Evolutionary conservation across 768 basidiomycete species (phyloP), one percentile per base, ranked within the genome.

Genomic region (Pseudohyphozyma bogoriensis): DNA sequence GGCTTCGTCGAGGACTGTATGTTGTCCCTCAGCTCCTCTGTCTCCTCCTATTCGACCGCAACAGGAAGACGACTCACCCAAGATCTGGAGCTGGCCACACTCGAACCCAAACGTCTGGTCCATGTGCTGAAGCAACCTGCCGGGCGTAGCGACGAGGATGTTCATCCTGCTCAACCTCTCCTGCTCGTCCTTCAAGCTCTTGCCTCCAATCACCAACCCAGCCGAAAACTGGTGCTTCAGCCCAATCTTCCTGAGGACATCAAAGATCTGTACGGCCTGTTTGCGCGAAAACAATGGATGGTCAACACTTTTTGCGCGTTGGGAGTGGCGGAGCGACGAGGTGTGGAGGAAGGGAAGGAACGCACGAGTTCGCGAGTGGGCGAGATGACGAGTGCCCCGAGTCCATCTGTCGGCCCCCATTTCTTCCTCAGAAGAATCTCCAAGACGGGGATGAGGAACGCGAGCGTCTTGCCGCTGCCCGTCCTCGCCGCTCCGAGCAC

Each of bases 31-130:
- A n/a, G n/a, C n/a, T n/a, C n/a, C n/a, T n/a, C n/a, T n/a, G n/a
- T n/a, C n/a, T n/a, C n/a, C n/a, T n/a, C n/a, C n/a, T n/a, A n/a
- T n/a, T n/a, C n/a, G n/a, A n/a, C n/a, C n/a, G n/a, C n/a, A n/a
- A 39, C 31, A 1, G 18, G n/a, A n/a, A 53, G 37, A 33, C 22
- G 29, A 54, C 86, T 60, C 66, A 88, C 90, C 85, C 24, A 99
- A 81, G 35, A 92, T 71, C 72, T 96, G 91, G n/a, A 99, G 76
- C 70, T 89, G 89, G 64, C 86, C 85, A 31, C 83, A 83, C 59
- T 91, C 90, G 64, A 99, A 95, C 1, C 92, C 92, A 56, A 91
- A 81, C 4, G 95, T 97, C 74, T 96, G 91, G 72, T 97, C 95
- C 85, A 99, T 87, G 73, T 99, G 95, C 69, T 99, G 95, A 47